These are phyloP conservation scores for Albugo laibachii DNA, from an alignment of 352 stramenopile species.

Conservation along the genomic window DNA sequence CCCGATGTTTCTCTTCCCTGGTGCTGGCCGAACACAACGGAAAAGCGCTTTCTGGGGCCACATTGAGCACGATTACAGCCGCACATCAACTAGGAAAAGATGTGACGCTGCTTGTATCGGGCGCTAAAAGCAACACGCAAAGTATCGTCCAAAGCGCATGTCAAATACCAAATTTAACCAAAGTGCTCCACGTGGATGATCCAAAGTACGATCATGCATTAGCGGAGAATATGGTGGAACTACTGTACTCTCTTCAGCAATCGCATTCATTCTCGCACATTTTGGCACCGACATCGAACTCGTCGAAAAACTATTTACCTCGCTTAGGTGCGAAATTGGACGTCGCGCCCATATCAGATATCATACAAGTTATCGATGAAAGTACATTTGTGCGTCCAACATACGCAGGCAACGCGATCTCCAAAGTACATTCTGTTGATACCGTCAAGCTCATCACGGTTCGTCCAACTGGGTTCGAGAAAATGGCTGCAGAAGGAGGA, in stretches of 20 bases:
- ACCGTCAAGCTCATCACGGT: conserved; percentile 91
- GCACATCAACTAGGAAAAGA: conserved; percentile 65
- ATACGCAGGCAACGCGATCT: conserved; percentile 76
- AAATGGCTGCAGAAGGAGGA: conserved; percentile 68
- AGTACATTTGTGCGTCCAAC: conserved; percentile 90
- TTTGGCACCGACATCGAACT: conserved; percentile 88
- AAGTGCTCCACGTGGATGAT: conserved; percentile 66
- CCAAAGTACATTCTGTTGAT: conserved; percentile 77
- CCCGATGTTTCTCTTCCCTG: conserved; percentile 34
- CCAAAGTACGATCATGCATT: conserved; percentile 78
- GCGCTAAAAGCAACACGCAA: conserved; percentile 23
- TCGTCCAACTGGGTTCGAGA: conserved; percentile 95
- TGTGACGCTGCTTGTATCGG: conserved; percentile 57
- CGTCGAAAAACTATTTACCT: conserved; percentile 93
- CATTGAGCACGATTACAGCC: conserved; percentile 74
- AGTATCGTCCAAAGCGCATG: conserved; percentile 35
- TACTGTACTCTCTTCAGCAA: conserved; percentile 47
- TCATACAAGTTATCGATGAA: conserved; percentile 78
- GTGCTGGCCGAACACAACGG: conserved; percentile 79
- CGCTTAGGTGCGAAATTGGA: conserved; percentile 89
- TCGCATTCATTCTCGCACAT: conserved; percentile 79
- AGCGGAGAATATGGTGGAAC: conserved; percentile 68
- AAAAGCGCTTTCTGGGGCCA: conserved; percentile 37
- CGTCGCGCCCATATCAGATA: conserved; percentile 90
- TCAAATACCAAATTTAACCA: conserved; percentile 61